These are phyloP conservation scores for Candida chilensis DNA, from an alignment of 805 yeast genomes.

Conservation along the genomic window DNA sequence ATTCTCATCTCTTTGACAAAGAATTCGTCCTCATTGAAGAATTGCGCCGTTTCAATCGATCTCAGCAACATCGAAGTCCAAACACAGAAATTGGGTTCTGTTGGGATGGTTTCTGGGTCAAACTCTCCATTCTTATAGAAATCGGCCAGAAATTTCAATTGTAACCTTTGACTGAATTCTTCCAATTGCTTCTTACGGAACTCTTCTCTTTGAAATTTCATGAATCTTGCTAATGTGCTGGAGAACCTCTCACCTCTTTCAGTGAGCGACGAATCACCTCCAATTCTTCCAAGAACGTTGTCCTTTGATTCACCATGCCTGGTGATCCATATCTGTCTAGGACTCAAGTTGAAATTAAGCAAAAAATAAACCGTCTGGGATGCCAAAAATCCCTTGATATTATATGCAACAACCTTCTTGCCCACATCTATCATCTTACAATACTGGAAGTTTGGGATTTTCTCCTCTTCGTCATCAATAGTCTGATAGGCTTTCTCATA, in stretches of 20 bases:
- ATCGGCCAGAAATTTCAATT: constrained; percentile 23
- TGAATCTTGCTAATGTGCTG: constrained; percentile 63
- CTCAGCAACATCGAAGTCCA: constrained; percentile 88
- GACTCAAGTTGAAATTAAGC: constrained; percentile 78
- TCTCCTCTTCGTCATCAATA: constrained; percentile 73
- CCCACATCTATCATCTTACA: constrained; percentile 97
- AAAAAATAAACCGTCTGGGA: constrained; percentile 90
- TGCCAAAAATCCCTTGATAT: constrained; percentile 79
- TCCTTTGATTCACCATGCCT: constrained; percentile 92
- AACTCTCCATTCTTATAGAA: constrained; percentile 14
- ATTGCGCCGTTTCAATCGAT: constrained; percentile 68
- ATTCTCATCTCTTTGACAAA: constrained; percentile 84
- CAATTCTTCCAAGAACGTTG: constrained; percentile 77
- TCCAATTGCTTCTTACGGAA: constrained; percentile 58
- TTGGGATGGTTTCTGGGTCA: constrained; percentile 8
- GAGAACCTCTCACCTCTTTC: constrained; percentile 72
- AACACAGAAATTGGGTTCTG: constrained; percentile 73
- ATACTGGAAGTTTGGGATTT: constrained; percentile 62
- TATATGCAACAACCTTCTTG: constrained; percentile 84
- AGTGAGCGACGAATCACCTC: constrained; percentile 84
- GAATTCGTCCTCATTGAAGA: constrained; percentile 65
- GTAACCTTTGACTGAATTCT: constrained; percentile 36
- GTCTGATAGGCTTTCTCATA: constrained; percentile 89
- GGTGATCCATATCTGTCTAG: constrained; percentile 89
- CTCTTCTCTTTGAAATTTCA: constrained; percentile 57